Percentiles rank a stretch among this genome's conserved stretches.
These are phyloP conservation scores for Arctostaphylos glauca DNA, from an alignment of 148 eudicot genomes.

Conservation along the genomic window DNA sequence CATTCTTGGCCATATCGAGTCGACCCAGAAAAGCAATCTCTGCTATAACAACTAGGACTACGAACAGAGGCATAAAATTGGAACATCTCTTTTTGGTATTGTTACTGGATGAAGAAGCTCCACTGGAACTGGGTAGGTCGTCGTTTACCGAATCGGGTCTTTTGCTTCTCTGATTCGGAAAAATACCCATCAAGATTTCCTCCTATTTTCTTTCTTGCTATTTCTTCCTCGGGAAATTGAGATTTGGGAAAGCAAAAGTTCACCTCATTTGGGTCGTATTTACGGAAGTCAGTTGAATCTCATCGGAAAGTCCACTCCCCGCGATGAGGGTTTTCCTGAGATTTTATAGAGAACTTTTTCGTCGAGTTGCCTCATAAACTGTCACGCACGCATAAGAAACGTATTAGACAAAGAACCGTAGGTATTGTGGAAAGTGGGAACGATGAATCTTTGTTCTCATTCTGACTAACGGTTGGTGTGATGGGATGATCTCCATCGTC, in stretches of 20 bases:
- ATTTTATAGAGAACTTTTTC: no score
- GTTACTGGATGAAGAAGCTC: conserved; percentile 17
- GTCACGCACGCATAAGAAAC: no score
- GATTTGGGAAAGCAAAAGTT: background rate
- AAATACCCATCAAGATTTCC: conserved; percentile 16
- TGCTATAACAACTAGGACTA: conserved; percentile 57
- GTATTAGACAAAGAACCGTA: no score
- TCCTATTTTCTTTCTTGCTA: background rate
- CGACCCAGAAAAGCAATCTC: conserved; percentile 69
- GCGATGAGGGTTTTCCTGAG: no score
- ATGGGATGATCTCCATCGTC: no score
- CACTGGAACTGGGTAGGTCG: background rate
- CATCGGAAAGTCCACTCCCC: no score
- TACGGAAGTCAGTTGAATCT: no score
- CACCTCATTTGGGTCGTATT: no score
- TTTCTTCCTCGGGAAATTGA: background rate
- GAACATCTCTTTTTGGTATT: conserved; percentile 48
- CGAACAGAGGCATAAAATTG: conserved; percentile 47
- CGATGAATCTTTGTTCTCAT: no score
- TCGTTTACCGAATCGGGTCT: background rate
- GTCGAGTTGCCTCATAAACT: no score
- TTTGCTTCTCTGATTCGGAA: conserved; percentile 12
- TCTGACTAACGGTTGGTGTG: no score
- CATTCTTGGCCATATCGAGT: conserved; percentile 65
- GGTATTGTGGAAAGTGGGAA: no score